These are phyloP conservation scores for Talaromyces funiculosus DNA, from an alignment of 2,329 filamentous ascomycete genomes.

Conservation along the genomic window DNA sequence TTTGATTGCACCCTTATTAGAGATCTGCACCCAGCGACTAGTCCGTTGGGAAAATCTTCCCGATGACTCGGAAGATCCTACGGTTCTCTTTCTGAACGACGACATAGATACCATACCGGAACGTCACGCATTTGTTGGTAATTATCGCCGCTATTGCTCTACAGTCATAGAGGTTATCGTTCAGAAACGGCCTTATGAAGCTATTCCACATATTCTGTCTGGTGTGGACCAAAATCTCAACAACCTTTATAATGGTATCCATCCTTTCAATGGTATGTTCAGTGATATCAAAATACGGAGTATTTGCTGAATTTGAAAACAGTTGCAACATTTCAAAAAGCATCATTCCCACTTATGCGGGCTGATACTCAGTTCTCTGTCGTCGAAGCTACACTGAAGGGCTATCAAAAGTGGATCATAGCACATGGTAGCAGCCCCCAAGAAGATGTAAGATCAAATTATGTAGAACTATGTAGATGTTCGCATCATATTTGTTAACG, in stretches of 20 bases:
- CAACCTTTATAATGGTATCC: slow-evolving; percentile 66
- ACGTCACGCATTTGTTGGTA: slow-evolving; percentile 88
- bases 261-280: slow-evolving; percentile 59
- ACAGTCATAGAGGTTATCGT: slow-evolving; percentile 85
- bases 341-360: slow-evolving; percentile 50
- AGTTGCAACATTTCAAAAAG: slow-evolving; percentile 38
- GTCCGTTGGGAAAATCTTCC: slow-evolving; percentile 84
- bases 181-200: slow-evolving; percentile 72
- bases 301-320: neutral
- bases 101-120: slow-evolving; percentile 95
- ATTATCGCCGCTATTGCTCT: slow-evolving; percentile 86
- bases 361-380: slow-evolving; percentile 88
- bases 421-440: slow-evolving; percentile 48
- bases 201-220: slow-evolving; percentile 78
- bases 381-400: slow-evolving; percentile 81
- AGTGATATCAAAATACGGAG: neutral
- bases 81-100: slow-evolving; percentile 75
- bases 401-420: slow-evolving; percentile 74
- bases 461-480: neutral
- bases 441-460: slow-evolving; percentile 36
- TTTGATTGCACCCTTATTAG: slow-evolving; percentile 68
- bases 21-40: slow-evolving; percentile 75
- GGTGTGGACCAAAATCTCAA: slow-evolving; percentile 69
- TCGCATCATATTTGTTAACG: too few relatives aligned
- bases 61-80: slow-evolving; percentile 73